Evolutionary conservation across 495 filamentous ascomycete species (phyloP).

Genomic region (Aspergillus cristatus): DNA sequence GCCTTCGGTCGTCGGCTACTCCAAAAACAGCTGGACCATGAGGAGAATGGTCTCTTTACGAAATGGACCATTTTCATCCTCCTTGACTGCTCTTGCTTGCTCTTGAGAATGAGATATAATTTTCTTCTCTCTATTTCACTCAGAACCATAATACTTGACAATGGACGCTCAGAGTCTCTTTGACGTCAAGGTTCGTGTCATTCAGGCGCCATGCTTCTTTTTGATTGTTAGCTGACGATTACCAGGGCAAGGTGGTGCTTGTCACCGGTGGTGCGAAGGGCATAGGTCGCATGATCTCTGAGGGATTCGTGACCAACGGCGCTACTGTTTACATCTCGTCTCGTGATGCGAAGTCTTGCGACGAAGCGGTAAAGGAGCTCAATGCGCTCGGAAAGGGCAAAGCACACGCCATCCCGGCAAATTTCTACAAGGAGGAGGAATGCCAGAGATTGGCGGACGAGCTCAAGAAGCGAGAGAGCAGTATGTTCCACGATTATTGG

Average conservation of each 20-base stretch:
- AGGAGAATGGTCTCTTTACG: neutral
- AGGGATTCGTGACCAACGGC: constrained; percentile 69
- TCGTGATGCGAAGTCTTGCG: constrained; percentile 54
- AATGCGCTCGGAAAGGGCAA: constrained; percentile 54
- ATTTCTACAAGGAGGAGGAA: constrained; percentile 70
- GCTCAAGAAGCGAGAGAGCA: constrained; percentile 52
- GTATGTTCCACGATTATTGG: constrained; percentile 19
- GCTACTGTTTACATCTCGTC: constrained; percentile 80
- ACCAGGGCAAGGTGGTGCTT: constrained; percentile 65
- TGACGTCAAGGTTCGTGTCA: constrained; percentile 43
- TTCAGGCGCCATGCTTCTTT: too few relatives aligned
- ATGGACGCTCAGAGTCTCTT: constrained; percentile 52
- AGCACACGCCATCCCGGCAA: constrained; percentile 55
- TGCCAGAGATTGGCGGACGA: constrained; percentile 54
- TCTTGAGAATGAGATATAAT: neutral
- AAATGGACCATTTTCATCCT: constrained; percentile 1
- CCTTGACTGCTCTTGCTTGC: neutral
- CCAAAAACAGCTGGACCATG: neutral
- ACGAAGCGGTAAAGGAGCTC: constrained; percentile 47
- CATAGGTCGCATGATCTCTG: constrained; percentile 72
- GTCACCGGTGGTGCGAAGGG: constrained; percentile 65
- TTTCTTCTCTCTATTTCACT: neutral
- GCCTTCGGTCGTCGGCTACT: constrained; percentile 2
- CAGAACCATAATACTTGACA: constrained; percentile 2
- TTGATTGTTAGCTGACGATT: too few relatives aligned